A percentile compares a stretch with the other conserved stretches of the same genome.
These are phyloP conservation scores for Raphanus hybrid DNA, from an alignment of 441 rosid species.

Conservation along the genomic window DNA sequence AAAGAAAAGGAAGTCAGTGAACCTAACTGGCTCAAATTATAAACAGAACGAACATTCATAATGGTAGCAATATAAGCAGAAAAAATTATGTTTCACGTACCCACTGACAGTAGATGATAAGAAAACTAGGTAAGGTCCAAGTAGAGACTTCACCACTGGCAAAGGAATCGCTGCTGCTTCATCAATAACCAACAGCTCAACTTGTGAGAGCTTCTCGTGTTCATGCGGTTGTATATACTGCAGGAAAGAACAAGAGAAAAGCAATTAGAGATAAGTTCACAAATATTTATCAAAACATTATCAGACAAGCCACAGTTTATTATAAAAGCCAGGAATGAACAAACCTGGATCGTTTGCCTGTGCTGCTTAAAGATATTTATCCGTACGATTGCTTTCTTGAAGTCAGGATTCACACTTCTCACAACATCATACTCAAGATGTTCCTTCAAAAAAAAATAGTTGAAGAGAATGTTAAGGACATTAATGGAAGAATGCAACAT, in stretches of 20 bases:
- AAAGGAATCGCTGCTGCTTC: constrained; percentile 99
- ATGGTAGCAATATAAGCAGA: constrained; percentile 4
- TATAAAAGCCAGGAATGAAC: constrained; percentile 2
- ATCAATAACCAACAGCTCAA: constrained; percentile 93
- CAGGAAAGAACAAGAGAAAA: constrained; percentile 26
- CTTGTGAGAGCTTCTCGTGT: constrained; percentile 95
- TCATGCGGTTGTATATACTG: constrained; percentile 98
- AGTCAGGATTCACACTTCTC: constrained; percentile 78
- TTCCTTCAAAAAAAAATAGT: constrained; percentile 58
- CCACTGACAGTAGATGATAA: constrained; percentile 99
- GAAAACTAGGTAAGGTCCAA: constrained; percentile 95
- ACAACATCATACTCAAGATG: constrained; percentile 92
- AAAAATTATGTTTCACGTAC: constrained; percentile 49
- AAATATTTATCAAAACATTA: background rate
- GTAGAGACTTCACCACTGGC: constrained; percentile 89
- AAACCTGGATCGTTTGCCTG: constrained; percentile 96
- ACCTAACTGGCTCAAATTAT: constrained; percentile 15
- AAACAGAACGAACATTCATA: constrained; percentile 20
- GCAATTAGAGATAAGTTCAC: background rate
- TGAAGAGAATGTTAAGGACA: constrained; percentile 1
- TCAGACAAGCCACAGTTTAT: background rate
- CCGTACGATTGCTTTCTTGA: constrained; percentile 78
- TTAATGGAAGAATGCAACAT: no score
- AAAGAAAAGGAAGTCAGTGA: constrained; percentile 12
- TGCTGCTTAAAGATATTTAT: constrained; percentile 93